Base-by-base conservation (phyloP, 768 basidiomycete species). In the Pisolithus sp. region DNA sequence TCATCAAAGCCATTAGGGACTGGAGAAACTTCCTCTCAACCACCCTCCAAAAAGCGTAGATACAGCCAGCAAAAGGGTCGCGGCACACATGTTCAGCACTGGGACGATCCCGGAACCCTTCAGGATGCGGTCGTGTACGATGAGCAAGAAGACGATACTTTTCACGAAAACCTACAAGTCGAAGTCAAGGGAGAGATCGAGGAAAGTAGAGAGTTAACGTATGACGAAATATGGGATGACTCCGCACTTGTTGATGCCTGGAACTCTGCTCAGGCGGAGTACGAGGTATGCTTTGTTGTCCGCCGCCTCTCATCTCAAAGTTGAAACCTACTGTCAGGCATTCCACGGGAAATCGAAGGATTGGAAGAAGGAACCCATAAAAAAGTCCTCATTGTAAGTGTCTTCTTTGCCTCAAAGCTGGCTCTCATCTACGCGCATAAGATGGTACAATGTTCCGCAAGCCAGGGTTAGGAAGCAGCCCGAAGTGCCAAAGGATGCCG, bases 151-250 rank as follows among this genome's bases (percentile, higher is more conserved):
- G 18, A 52, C 46, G 23, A 36, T 44, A 5, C 26, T 24, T 44
- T 34, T 1, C 54, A 49, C 10, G 46, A 63, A 21, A 62, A 59
- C 9, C 64, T 51, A 23, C 68, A 52, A 1, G 41, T 58, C 17
- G 68, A 64, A 6, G 66, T 66, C 15, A 59, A 59, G 5, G 71
- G 69, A n/a, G 68, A 63, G 17, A 55, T 51, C 24, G 73, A 76
- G 30, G 80, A 84, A 59, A 82, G 83, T 56, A 75, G 83, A 24
- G 74, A 81, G 50, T 73, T 89, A 52, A 80, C 83, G 8, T 76
- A 84, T 31, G 78, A 82, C 45, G 89, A 92, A 60, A 82, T 89
- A 36, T 92, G 89, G 89, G 89, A 92, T 57, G 89, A 92, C 63
- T 85, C 86, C 34, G 86, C 85, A 4, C 76, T 92, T 56, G 78